Evolutionary conservation across 441 rosid species (phyloP).

Genomic region (Gossypium lobatum): DNA sequence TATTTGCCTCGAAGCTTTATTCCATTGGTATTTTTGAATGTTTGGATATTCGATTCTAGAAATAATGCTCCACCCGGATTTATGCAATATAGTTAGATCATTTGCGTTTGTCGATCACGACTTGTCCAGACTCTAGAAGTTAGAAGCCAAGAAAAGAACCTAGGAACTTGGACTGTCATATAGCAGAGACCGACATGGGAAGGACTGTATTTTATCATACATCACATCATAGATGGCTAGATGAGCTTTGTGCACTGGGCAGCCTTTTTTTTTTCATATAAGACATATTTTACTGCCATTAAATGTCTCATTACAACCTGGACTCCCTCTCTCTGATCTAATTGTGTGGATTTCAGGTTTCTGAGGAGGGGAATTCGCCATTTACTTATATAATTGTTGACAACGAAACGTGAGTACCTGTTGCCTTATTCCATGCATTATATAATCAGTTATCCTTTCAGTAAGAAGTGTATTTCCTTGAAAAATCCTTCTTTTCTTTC

Average conservation of each 20-base stretch:
- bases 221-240: background rate
- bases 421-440: background rate
- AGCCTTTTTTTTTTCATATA: background rate
- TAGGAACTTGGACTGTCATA: background rate
- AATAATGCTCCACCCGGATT: background rate
- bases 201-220: background rate
- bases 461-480: background rate
- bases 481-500: background rate
- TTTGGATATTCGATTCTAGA: background rate
- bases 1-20: constrained; percentile 3
- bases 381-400: constrained; percentile 82
- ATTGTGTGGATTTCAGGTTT: constrained; percentile 38
- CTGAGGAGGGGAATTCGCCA: constrained; percentile 82
- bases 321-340: constrained; percentile 15
- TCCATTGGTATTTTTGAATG: background rate
- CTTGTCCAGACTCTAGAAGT: background rate
- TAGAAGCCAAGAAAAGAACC: background rate
- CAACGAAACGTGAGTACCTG: constrained; percentile 58
- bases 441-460: background rate
- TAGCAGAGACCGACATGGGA: background rate
- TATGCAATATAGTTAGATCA: background rate
- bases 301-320: background rate
- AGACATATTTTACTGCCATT: background rate
- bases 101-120: background rate
- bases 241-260: no score